Evolutionary conservation across 345 rosid species (phyloP), one percentile per base, ranked within the genome.

Genomic region (Zanthoxylum bungeanum): DNA sequence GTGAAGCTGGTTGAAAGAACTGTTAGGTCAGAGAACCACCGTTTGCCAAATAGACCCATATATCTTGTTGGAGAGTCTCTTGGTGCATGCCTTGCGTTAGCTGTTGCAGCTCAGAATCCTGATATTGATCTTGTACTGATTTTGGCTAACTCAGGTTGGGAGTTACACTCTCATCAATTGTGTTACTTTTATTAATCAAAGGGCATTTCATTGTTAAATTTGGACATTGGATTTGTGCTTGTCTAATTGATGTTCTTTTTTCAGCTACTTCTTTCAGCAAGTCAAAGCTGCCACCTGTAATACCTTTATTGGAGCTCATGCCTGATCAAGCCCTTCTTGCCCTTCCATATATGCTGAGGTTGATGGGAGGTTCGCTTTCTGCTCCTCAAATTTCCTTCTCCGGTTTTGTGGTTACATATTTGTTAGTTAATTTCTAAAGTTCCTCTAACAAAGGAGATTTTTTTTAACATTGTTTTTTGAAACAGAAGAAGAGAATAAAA

Each of bases 191-290:
- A 10, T 55, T 28, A 28, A 19, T 42, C 4, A n/a, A 27, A 14
- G 11, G 10, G 57, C 16, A 14, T 53, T 30, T n/a, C 4, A 2
- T 42, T 7, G 10, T 63, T 1, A 6, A 63, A 63, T n/a, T 63
- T 17, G 5, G 10, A 27, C 39, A 44, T 8, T 27, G 19, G 30
- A n/a, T n/a, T n/a, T n/a, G n/a, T n/a, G n/a, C n/a, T n/a, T 9
- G 44, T 67, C 50, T 44, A 25, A 17, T 40, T 72, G 40, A 42
- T 79, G 47, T 64, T 76, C 51, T 69, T 73, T 71, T 69, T 76
- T 70, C 92, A 95, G 96, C 91, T 60, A 89, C 98, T 31, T 92
- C 93, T 73, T 92, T 85, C 73, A 76, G 73, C 58, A 76, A 72
- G 75, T 90, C 97, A 9, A 86, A 61, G 27, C 72, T 90, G 75